Evolutionary conservation across 2,329 filamentous ascomycete genomes (phyloP).

Genomic region (Davidsoniella neocaledoniae): DNA sequence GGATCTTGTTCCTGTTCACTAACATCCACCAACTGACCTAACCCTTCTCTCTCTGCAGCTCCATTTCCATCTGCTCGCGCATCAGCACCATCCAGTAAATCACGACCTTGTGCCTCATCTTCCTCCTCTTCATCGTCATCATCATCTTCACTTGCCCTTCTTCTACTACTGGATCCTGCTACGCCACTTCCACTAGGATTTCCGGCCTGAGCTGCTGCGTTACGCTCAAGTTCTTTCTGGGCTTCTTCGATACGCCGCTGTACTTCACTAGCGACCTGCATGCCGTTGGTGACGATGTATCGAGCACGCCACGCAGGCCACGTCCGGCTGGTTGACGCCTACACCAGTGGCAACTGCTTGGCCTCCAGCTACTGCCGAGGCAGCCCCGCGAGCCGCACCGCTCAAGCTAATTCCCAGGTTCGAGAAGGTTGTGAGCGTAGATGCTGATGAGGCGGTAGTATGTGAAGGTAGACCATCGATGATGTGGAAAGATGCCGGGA

Average conservation of each 20-base stretch:
- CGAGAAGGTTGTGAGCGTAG: constrained; percentile 72
- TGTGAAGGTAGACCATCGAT: constrained; percentile 40
- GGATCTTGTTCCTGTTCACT: background rate
- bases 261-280: constrained; percentile 88
- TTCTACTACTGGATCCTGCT: background rate
- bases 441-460: constrained; percentile 22
- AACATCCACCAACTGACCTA: constrained; percentile 6
- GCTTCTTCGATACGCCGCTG: constrained; percentile 88
- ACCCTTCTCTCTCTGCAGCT: constrained; percentile 15
- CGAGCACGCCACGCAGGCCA: constrained; percentile 77
- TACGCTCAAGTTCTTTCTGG: constrained; percentile 73
- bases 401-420: constrained; percentile 41
- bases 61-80: constrained; percentile 40
- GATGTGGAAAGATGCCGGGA: constrained; percentile 82
- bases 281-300: constrained; percentile 94
- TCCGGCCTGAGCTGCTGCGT: constrained; percentile 46
- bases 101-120: constrained; percentile 44
- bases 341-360: constrained; percentile 18
- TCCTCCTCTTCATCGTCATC: constrained; percentile 43
- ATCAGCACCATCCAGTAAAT: constrained; percentile 58
- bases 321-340: constrained; percentile 36
- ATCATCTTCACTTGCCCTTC: constrained; percentile 32
- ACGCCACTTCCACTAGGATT: constrained; percentile 26
- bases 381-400: constrained; percentile 9
- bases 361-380: constrained; percentile 11